A percentile compares a stretch with the other conserved stretches of the same genome.
phyloP scores from a whole-genome alignment of 345 rosid genomes.

The Eucalyptus viminalis region DNA sequence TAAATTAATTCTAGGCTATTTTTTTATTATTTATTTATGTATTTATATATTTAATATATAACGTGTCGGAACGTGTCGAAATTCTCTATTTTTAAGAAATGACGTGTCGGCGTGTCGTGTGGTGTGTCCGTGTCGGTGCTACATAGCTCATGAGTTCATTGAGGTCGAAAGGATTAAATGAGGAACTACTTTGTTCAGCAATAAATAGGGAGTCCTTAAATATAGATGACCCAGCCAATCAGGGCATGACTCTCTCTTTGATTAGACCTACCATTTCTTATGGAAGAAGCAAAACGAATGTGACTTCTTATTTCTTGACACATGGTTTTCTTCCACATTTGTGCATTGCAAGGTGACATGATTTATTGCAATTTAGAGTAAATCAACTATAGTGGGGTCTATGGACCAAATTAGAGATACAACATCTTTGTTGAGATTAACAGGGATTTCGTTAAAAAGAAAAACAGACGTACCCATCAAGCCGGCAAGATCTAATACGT shows the following conservation, averaged over 20 bases:
- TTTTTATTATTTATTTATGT: no score
- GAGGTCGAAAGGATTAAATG: background rate
- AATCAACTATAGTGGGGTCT: background rate
- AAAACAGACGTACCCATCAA: background rate
- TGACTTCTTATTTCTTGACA: background rate
- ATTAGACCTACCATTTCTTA: background rate
- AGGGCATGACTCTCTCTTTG: background rate
- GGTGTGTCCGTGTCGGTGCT: no score
- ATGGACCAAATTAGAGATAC: background rate
- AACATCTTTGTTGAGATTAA: background rate
- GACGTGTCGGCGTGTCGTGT: no score
- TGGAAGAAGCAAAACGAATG: background rate
- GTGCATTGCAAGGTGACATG: background rate
- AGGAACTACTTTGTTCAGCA: background rate
- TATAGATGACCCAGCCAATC: background rate
- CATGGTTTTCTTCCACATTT: background rate
- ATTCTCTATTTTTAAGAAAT: no score
- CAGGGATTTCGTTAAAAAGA: background rate
- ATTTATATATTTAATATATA: no score
- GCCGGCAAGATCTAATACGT: background rate
- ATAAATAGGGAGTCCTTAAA: background rate
- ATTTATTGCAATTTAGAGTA: no score
- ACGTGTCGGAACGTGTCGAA: no score
- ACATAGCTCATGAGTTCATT: background rate
- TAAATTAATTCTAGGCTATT: no score